phyloP scores from a whole-genome alignment of 139 green algal genomes.

The Pleodorina starrii region DNA sequence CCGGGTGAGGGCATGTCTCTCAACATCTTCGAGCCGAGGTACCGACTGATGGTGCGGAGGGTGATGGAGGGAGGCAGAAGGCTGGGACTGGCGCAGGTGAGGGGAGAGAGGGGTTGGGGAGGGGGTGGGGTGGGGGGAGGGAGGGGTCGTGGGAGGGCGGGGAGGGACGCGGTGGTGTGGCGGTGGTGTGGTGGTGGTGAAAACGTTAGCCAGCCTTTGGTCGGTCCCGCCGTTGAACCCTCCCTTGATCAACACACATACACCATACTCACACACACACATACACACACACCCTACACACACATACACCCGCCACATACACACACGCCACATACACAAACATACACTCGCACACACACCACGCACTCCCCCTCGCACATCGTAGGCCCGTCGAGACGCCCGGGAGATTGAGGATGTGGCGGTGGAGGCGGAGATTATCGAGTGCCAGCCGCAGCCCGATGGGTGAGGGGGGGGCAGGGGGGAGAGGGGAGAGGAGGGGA shows the following conservation, averaged over 20 bases:
- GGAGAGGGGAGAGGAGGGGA: background rate
- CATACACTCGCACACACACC: too few relatives aligned
- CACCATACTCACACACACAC: too few relatives aligned
- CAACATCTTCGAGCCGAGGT: slow-evolving; percentile 97
- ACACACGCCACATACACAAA: too few relatives aligned
- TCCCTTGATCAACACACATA: too few relatives aligned
- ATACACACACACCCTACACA: too few relatives aligned
- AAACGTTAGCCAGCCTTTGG: too few relatives aligned
- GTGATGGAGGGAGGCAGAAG: slow-evolving; percentile 81
- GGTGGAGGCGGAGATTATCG: slow-evolving; percentile 81
- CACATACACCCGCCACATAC: too few relatives aligned
- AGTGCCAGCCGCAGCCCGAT: slow-evolving; percentile 85
- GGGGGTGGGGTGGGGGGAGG: background rate
- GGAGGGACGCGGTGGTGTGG: background rate
- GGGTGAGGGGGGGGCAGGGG: slow-evolving; percentile 58
- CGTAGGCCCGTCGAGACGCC: slow-evolving; percentile 7
- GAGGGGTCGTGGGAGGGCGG: background rate
- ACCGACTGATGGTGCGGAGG: slow-evolving; percentile 91
- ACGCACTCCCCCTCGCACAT: background rate
- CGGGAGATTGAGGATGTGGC: slow-evolving; percentile 63
- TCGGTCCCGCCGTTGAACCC: too few relatives aligned
- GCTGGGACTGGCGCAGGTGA: slow-evolving; percentile 78
- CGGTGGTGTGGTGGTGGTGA: too few relatives aligned
- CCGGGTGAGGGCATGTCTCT: slow-evolving; percentile 89
- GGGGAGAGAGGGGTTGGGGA: background rate